Evolutionary conservation across 345 rosid species (phyloP).

Genomic region (Arabidopsis suecica): DNA sequence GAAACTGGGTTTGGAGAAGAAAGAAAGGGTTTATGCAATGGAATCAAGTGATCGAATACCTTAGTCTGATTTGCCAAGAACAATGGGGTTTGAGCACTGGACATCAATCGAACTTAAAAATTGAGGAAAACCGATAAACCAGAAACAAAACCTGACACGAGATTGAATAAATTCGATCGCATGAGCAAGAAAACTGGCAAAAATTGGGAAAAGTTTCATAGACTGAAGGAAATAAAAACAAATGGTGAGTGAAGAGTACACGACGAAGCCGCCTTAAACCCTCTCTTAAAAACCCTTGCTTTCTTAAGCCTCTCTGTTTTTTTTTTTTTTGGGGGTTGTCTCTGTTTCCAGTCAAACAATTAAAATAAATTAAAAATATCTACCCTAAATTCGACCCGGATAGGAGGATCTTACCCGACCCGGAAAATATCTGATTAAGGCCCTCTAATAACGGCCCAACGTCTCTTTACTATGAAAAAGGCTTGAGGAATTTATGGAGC

Average conservation of each 20-base stretch:
- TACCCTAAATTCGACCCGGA: conserved; percentile 23
- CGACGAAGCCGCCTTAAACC: conserved; percentile 51
- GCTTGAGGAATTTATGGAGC: neutral
- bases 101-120: conserved; percentile 59
- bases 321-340: neutral
- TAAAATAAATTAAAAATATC: neutral
- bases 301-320: neutral
- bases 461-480: conserved; percentile 1
- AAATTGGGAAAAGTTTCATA: conserved; percentile 20
- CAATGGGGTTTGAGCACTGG: conserved; percentile 51
- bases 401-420: neutral
- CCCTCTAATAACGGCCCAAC: conserved; percentile 1
- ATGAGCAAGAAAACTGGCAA: neutral
- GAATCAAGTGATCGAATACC: conserved; percentile 44
- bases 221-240: neutral
- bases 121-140: conserved; percentile 1
- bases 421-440: neutral
- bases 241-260: conserved; percentile 24
- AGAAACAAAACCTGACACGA: neutral
- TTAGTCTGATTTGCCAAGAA: conserved; percentile 43
- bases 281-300: conserved; percentile 39
- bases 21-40: conserved; percentile 42
- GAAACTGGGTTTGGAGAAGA: conserved; percentile 29
- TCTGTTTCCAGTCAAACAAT: neutral
- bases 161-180: conserved; percentile 24